Evolutionary conservation across 1,284 basidiomycete species (phyloP), one percentile per base, ranked within the genome.

Genomic region (Cystobasidiaceae sp.): DNA sequence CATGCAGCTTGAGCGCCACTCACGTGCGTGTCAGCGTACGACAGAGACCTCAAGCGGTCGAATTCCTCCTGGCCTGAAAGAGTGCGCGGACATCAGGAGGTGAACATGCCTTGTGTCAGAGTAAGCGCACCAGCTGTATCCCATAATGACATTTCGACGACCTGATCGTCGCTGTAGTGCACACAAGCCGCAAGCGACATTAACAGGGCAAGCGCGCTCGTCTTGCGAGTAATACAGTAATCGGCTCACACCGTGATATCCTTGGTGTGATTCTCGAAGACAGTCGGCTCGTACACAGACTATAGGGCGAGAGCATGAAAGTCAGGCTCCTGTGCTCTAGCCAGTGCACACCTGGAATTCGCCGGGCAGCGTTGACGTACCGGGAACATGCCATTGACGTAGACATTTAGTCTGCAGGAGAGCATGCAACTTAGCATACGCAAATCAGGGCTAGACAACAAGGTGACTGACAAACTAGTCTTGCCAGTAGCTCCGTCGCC

Each of bases 21-120:
- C 3, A 96, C 88, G 78, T 97, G 89, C 0, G 93, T 96, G 76
- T 97, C 93, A 2, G 93, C 89, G 75, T 97, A 97, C 34, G 88
- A 90, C 28, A 97, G 79, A 17, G 90, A 91, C 50, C 94, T 83
- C 60, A 97, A 78, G 52, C 91, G 82, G 76, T 96, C 93, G 76
- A 97, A 97, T 73, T 97, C 93, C 79, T 97, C 93, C 77, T 96
- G 92, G 25, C 90, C 93, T 92, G 75, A 23, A 41, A 49, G 56
- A 19, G 59, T 43, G 37, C 41, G 32, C 48, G 28, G 33, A n/a
- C 13, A 21, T 21, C 41, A 57, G 66, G 46, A 30, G 63, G 23
- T 55, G 65, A 55, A 62, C 41, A 23, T 17, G 56, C 27, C 43
- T 67, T 65, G 34, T 34, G 6, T 19, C 15, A 25, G 21, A 23